A percentile compares a stretch with the other conserved stretches of the same genome.
Conservation (phyloP, 352 stramenopile species). For the Pythium guiyangense region DNA sequence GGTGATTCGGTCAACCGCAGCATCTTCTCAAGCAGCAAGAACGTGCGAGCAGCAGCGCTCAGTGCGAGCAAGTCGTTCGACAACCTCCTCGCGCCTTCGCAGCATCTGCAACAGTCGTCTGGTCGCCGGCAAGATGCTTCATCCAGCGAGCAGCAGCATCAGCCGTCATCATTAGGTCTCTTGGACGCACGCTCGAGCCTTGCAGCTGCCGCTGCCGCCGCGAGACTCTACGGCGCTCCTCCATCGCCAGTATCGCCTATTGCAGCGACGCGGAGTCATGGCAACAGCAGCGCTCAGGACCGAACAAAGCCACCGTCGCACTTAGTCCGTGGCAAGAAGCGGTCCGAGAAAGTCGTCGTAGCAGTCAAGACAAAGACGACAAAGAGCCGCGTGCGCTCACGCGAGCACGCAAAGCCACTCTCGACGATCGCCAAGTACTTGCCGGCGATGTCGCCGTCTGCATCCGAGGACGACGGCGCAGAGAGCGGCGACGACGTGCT, state of each 20-base stretch:
- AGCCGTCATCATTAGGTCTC: background rate
- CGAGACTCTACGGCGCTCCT: conserved; percentile 23
- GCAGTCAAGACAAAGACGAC: background rate
- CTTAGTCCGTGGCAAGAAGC: too few relatives aligned
- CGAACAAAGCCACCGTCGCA: too few relatives aligned
- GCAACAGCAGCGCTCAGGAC: background rate
- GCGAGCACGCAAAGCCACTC: background rate
- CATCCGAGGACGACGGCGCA: conserved; percentile 15
- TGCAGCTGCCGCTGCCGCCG: conserved; percentile 22
- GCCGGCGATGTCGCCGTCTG: background rate
- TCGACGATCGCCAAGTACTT: conserved; percentile 5
- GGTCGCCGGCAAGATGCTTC: background rate
- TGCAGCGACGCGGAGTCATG: background rate
- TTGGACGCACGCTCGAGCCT: conserved; percentile 16
- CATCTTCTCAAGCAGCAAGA: conserved; percentile 4
- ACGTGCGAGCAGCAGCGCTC: background rate
- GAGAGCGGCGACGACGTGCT: conserved; percentile 3
- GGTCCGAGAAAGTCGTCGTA: background rate
- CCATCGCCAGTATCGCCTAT: background rate
- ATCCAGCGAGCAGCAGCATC: background rate
- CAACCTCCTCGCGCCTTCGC: background rate
- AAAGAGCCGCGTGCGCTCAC: background rate
- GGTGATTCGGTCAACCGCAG: conserved; percentile 1
- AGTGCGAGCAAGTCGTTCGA: background rate
- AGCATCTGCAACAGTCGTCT: background rate